phyloP scores from a whole-genome alignment of 1,139 yeast species.

The Meyerozyma smithsonii region DNA sequence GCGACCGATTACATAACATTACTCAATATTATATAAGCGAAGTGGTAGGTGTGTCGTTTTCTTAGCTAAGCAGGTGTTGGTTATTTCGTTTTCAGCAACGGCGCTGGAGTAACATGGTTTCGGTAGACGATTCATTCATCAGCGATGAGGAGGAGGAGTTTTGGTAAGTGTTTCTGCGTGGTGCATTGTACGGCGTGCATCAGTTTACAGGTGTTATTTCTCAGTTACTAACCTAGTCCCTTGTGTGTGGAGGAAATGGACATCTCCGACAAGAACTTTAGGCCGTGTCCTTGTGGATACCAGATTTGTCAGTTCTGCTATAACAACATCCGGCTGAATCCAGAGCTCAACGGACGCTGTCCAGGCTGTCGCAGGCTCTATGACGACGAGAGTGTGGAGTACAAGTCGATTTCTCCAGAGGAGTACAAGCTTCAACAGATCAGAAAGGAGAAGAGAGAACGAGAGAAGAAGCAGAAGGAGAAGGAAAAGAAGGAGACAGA shows the following conservation, averaged over 20 bases:
- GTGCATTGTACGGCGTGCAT: not conserved
- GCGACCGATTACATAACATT: no score
- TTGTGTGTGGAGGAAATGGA: slow-evolving; percentile 97
- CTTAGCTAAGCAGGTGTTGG: not conserved
- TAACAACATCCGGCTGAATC: slow-evolving; percentile 92
- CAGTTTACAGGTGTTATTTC: not conserved
- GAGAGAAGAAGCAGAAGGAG: slow-evolving; percentile 84
- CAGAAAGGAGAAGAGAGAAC: slow-evolving; percentile 74
- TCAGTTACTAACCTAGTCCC: slow-evolving; percentile 49
- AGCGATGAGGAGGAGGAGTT: slow-evolving; percentile 80
- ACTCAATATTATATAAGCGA: not conserved
- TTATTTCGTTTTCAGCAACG: no score
- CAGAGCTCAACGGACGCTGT: slow-evolving; percentile 91
- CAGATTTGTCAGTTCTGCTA: slow-evolving; percentile 98
- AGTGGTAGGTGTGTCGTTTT: not conserved
- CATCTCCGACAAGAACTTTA: slow-evolving; percentile 90
- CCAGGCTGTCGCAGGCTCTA: slow-evolving; percentile 96
- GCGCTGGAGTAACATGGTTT: slow-evolving; percentile 21
- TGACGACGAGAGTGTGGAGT: slow-evolving; percentile 90
- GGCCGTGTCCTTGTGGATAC: slow-evolving; percentile 99
- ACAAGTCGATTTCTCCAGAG: slow-evolving; percentile 75
- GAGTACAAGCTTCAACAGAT: slow-evolving; percentile 78
- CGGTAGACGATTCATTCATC: slow-evolving; percentile 47
- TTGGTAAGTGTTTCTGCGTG: slow-evolving; percentile 39
- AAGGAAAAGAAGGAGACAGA: slow-evolving; percentile 91